Evolutionary conservation across 345 rosid genomes (phyloP).

Genomic region (Raphanus sativus): DNA sequence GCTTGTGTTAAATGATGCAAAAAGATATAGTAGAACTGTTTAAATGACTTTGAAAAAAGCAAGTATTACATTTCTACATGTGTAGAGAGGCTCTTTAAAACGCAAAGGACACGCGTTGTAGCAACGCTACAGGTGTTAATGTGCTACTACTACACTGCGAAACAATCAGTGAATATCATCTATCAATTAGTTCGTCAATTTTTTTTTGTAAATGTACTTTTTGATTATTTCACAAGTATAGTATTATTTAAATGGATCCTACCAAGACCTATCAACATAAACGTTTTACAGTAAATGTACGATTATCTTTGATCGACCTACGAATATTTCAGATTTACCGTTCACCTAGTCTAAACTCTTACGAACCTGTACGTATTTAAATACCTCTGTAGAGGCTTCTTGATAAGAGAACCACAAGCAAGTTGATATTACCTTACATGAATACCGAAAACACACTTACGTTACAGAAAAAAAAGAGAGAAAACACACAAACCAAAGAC

Average conservation of each 20-base stretch:
- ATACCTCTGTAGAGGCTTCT: background rate
- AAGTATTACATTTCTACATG: too few relatives aligned
- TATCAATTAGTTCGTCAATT: too few relatives aligned
- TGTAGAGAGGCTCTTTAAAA: too few relatives aligned
- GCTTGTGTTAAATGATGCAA: too few relatives aligned
- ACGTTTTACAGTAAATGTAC: background rate
- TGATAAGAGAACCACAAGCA: background rate
- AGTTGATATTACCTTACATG: constrained; percentile 17
- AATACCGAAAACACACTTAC: constrained; percentile 13
- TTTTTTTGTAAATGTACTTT: too few relatives aligned
- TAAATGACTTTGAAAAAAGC: too few relatives aligned
- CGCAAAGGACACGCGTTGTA: too few relatives aligned
- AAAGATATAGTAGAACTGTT: too few relatives aligned
- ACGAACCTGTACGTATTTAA: background rate
- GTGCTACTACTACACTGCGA: too few relatives aligned
- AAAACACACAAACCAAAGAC: background rate
- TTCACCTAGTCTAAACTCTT: background rate
- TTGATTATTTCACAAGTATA: too few relatives aligned
- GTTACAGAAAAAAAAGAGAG: background rate
- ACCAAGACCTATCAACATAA: background rate
- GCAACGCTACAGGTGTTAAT: too few relatives aligned
- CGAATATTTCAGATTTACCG: background rate
- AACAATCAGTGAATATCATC: too few relatives aligned
- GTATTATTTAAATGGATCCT: background rate
- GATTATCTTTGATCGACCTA: background rate